Conservation (phyloP, 768 basidiomycete species). For the Kwoniella sp. region DNA sequence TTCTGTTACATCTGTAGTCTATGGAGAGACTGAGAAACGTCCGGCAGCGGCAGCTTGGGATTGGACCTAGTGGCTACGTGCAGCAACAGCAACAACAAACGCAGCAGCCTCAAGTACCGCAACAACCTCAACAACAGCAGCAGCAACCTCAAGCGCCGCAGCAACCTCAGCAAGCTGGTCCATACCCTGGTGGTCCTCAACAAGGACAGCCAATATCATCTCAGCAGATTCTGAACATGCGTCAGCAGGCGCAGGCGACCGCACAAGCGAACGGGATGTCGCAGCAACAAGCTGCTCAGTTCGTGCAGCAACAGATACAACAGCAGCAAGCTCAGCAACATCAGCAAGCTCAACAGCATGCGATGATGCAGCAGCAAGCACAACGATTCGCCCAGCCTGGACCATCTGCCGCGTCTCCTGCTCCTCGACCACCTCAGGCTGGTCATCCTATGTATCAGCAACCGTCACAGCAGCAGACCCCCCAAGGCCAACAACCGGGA, state of each 20-base stretch:
- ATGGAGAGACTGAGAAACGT: slow-evolving; percentile 43
- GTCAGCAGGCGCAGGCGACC: slow-evolving; percentile 36
- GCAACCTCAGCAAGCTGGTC: slow-evolving; percentile 15
- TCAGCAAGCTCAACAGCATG: slow-evolving; percentile 26
- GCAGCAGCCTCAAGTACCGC: slow-evolving; percentile 7
- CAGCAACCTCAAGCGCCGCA: slow-evolving; percentile 11
- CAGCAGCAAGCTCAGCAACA: slow-evolving; percentile 37
- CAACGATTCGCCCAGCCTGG: slow-evolving; percentile 40
- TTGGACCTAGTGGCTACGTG: slow-evolving; percentile 21
- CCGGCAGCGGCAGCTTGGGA: slow-evolving; percentile 29
- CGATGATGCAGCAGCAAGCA: slow-evolving; percentile 27
- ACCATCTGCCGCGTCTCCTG: slow-evolving; percentile 30
- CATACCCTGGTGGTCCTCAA: slow-evolving; percentile 22
- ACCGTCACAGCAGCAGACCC: slow-evolving; percentile 9
- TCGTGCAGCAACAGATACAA: slow-evolving; percentile 40
- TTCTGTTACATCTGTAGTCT: slow-evolving; percentile 29
- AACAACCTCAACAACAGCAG: slow-evolving; percentile 24
- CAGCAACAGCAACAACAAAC: slow-evolving; percentile 23
- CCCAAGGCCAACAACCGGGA: slow-evolving; percentile 8
- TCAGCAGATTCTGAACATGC: slow-evolving; percentile 25
- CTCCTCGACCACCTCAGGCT: slow-evolving; percentile 27
- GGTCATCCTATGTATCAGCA: slow-evolving; percentile 42
- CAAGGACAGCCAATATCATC: slow-evolving; percentile 24
- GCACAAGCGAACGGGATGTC: slow-evolving; percentile 39
- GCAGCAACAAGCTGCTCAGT: slow-evolving; percentile 31